phyloP scores from a whole-genome alignment of 2,329 filamentous ascomycete species.

The Graphilbum fragrans region DNA sequence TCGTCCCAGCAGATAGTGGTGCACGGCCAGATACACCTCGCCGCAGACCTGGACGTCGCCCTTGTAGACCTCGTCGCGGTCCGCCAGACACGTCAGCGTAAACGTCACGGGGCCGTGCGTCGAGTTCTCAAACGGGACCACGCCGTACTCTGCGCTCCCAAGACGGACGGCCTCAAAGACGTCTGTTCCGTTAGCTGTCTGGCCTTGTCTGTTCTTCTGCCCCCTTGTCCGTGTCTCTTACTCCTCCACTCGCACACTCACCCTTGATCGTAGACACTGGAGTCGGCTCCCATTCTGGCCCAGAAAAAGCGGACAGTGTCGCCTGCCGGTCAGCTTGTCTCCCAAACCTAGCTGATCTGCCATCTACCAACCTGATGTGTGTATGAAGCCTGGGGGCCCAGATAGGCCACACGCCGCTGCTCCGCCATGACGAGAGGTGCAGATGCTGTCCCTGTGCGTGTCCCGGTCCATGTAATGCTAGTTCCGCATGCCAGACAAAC shows the following conservation, averaged over 20 bases:
- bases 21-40: conserved; percentile 77
- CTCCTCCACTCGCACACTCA: conserved; percentile 7
- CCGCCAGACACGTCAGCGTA: conserved; percentile 80
- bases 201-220: background rate
- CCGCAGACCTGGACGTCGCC: conserved; percentile 63
- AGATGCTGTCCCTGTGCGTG: too few relatives aligned
- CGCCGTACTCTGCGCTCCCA: conserved; percentile 53
- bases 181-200: conserved; percentile 31
- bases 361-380: conserved; percentile 14
- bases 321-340: conserved; percentile 12
- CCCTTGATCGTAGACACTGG: conserved; percentile 40
- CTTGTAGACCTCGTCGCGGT: conserved; percentile 47
- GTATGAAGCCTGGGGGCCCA: conserved; percentile 16
- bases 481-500: too few relatives aligned
- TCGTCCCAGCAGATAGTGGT: conserved; percentile 69
- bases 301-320: conserved; percentile 29
- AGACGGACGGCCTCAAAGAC: conserved; percentile 70
- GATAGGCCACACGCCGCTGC: conserved; percentile 12
- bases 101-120: conserved; percentile 87
- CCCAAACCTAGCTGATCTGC: background rate
- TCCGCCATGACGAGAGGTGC: background rate
- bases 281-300: conserved; percentile 31
- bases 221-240: background rate
- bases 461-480: too few relatives aligned
- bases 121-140: conserved; percentile 93